Conservation (phyloP, 768 basidiomycete genomes). For the Xanthoconium stramineum region DNA sequence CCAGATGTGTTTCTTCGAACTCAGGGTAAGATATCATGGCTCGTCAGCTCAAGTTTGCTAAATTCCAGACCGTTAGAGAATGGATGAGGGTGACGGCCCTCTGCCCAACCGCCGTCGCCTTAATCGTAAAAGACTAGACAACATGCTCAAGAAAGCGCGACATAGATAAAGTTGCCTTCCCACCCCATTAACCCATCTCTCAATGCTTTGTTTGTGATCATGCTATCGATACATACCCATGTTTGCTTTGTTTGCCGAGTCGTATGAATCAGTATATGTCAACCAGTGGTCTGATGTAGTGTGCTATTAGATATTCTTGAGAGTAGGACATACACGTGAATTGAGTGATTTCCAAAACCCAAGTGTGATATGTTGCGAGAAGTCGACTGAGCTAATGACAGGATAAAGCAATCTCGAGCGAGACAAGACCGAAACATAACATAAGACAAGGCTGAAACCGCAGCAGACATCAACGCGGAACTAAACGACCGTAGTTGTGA, state of each 20-base stretch:
- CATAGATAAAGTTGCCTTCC: neutral
- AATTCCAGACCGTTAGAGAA: slow-evolving; percentile 14
- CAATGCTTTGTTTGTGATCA: neutral
- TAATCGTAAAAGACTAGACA: neutral
- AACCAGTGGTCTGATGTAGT: slow-evolving; percentile 11
- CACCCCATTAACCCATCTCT: neutral
- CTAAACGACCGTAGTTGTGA: slow-evolving; percentile 33
- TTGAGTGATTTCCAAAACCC: slow-evolving; percentile 6
- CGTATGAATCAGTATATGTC: slow-evolving; percentile 15
- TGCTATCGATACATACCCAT: slow-evolving; percentile 9
- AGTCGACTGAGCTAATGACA: neutral
- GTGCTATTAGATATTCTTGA: slow-evolving; percentile 8
- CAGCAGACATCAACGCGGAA: slow-evolving; percentile 24
- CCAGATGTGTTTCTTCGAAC: slow-evolving; percentile 30
- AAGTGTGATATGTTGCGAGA: neutral
- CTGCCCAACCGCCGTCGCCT: slow-evolving; percentile 26
- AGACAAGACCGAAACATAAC: slow-evolving; percentile 20
- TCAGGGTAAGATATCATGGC: slow-evolving; percentile 16
- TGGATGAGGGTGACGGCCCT: slow-evolving; percentile 19
- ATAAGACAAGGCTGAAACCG: slow-evolving; percentile 14
- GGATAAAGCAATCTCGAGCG: slow-evolving; percentile 9
- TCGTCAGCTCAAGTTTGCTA: neutral
- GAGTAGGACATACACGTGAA: slow-evolving; percentile 6
- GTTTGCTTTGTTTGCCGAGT: neutral
- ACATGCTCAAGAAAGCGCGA: slow-evolving; percentile 5